Conservation (phyloP, 2,329 filamentous ascomycete genomes). For the Nothopassalora personata region DNA sequence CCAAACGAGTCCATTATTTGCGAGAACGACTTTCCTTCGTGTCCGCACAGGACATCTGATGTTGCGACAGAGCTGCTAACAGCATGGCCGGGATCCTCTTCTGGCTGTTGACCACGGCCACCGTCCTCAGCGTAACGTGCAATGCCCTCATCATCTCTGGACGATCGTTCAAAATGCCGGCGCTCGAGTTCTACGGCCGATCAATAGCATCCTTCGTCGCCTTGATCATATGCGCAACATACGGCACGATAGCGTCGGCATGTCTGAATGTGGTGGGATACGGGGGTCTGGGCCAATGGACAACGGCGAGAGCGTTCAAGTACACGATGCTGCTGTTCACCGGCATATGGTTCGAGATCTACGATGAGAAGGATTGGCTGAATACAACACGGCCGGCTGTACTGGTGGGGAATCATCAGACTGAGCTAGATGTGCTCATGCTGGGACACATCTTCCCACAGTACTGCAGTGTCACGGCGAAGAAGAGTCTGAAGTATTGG, state of each 20-base stretch:
- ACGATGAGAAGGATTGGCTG: conserved; percentile 39
- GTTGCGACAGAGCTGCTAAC: background rate
- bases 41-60: background rate
- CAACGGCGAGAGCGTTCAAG: conserved; percentile 72
- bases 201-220: conserved; percentile 41
- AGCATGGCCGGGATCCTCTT: conserved; percentile 25
- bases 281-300: conserved; percentile 78
- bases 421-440: conserved; percentile 87
- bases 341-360: conserved; percentile 70
- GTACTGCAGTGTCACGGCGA: conserved; percentile 90
- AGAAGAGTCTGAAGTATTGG: conserved; percentile 70
- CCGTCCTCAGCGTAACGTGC: conserved; percentile 29
- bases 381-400: conserved; percentile 67
- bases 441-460: conserved; percentile 83
- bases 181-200: conserved; percentile 61
- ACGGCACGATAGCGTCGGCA: conserved; percentile 71
- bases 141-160: conserved; percentile 34
- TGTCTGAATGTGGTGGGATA: conserved; percentile 65
- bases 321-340: conserved; percentile 68
- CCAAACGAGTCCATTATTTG: background rate
- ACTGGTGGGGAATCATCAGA: conserved; percentile 90
- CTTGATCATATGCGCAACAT: conserved; percentile 50
- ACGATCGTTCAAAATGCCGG: conserved; percentile 27
- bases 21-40: background rate
- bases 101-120: conserved; percentile 23